Evolutionary conservation across 805 yeast species (phyloP).

Genomic region (Phaffomyces opuntiae): DNA sequence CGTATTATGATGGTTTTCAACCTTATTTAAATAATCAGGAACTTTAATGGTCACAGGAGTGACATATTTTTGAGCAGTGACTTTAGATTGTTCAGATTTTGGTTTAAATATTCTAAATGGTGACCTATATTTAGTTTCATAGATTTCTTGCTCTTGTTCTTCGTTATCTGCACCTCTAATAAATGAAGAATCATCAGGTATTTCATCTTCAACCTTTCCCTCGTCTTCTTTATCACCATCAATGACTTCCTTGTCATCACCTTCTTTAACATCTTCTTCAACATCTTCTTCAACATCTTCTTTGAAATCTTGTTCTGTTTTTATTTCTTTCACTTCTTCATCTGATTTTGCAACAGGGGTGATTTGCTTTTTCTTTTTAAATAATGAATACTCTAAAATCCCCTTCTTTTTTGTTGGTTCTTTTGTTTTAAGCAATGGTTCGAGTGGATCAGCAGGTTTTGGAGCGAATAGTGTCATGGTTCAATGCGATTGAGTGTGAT

Average conservation of each 20-base stretch:
- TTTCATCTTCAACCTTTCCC: neutral
- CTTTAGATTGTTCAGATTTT: neutral
- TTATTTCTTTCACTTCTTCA: neutral
- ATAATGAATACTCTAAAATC: slow-evolving; percentile 5
- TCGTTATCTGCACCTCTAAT: neutral
- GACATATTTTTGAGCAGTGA: neutral
- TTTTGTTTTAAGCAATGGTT: neutral
- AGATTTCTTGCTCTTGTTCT: neutral
- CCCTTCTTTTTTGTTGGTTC: slow-evolving; percentile 5
- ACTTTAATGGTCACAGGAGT: neutral
- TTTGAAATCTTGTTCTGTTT: no score
- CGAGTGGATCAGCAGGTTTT: neutral
- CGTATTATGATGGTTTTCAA: slow-evolving; percentile 6
- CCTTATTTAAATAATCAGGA: slow-evolving; percentile 5
- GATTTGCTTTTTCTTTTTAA: slow-evolving; percentile 4
- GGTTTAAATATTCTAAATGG: slow-evolving; percentile 8
- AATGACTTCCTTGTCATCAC: neutral
- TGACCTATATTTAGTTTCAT: slow-evolving; percentile 6
- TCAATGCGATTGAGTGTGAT: no score
- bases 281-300: neutral
- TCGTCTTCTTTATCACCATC: neutral
- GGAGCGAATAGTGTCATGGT: neutral
- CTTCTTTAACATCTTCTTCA: neutral
- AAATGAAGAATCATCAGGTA: neutral
- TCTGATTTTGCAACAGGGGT: neutral